Evolutionary conservation across 768 basidiomycete genomes (phyloP), one percentile per base, ranked within the genome.

Genomic region (Termitomyces bulborhizus): DNA sequence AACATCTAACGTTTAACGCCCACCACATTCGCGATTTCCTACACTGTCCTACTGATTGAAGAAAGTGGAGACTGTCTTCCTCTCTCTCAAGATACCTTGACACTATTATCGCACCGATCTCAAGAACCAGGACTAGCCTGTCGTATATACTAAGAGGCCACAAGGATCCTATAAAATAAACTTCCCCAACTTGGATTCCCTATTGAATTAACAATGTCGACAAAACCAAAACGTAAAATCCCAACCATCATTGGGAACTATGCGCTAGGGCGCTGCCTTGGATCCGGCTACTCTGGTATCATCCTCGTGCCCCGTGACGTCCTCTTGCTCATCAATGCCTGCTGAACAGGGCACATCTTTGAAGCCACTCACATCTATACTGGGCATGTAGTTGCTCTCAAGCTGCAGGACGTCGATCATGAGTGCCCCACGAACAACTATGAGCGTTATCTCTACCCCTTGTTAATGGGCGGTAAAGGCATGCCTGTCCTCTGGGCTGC

Each of bases 391-490:
- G 86, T 86, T 41, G 88, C 88, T 2, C 75, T 91, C 52, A 91
- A 91, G 65, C 71, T 91, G 9, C 88, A 91, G 67, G 74, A 77
- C 54, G 70, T 81, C 21, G 73, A 89, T 59, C 83, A 88, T 55
- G 81, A 85, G 64, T 90, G 86, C 62, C 89, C 86, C 0, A 89
- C 88, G 3, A 91, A 91, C 63, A 73, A 69, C 31, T 88, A 85
- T 52, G 88, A 91, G 64, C 80, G 85, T 16, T 58, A 71, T 56
- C 74, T 90, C 52, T 91, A 89, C 63, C 88, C 87, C 18, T 61
- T 77, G 6, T 68, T 91, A 12, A 86, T 86, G 69, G 88, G 88
- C 16, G 87, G 79, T 24, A 73, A 76, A 43, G 88, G 88, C 5
- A 86, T 91, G 78, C 88, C 88, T 0, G 82, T 72, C 15, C 72